A percentile compares a stretch with the other conserved stretches of the same genome.
These are phyloP conservation scores for Eugenia klotzschiana DNA, from an alignment of 441 rosid species.

Conservation along the genomic window DNA sequence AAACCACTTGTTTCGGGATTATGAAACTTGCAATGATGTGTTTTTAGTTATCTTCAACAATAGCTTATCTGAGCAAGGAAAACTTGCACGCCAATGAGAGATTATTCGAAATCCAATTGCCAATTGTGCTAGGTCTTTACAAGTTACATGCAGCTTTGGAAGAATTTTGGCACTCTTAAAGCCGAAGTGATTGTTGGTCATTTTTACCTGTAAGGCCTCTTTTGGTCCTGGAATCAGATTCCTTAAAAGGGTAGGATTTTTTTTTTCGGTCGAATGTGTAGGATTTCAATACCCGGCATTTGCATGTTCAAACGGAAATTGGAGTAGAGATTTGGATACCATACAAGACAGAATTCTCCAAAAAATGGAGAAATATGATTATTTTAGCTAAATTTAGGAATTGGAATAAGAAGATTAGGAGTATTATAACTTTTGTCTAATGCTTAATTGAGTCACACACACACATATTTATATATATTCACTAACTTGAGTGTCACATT, in stretches of 20 bases:
- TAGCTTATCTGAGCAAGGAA: background rate
- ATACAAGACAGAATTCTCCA: background rate
- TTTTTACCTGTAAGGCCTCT: background rate
- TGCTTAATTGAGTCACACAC: no score
- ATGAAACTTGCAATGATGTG: background rate
- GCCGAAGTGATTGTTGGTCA: background rate
- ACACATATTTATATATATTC: no score
- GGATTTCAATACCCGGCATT: background rate
- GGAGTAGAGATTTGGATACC: background rate
- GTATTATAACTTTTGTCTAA: no score
- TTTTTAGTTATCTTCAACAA: background rate
- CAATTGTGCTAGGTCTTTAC: background rate
- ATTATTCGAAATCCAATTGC: background rate
- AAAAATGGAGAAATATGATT: background rate
- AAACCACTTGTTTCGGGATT: background rate
- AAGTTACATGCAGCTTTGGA: background rate
- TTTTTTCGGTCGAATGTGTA: background rate
- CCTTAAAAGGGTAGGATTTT: background rate
- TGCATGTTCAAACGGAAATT: background rate
- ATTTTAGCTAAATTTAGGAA: background rate
- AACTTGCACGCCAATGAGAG: background rate
- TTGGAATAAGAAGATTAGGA: no score
- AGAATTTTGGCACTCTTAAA: background rate
- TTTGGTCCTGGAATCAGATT: background rate
- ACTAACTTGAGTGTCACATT: no score